phyloP scores from a whole-genome alignment of 2,329 filamentous ascomycete genomes.

The Periconia digitata region DNA sequence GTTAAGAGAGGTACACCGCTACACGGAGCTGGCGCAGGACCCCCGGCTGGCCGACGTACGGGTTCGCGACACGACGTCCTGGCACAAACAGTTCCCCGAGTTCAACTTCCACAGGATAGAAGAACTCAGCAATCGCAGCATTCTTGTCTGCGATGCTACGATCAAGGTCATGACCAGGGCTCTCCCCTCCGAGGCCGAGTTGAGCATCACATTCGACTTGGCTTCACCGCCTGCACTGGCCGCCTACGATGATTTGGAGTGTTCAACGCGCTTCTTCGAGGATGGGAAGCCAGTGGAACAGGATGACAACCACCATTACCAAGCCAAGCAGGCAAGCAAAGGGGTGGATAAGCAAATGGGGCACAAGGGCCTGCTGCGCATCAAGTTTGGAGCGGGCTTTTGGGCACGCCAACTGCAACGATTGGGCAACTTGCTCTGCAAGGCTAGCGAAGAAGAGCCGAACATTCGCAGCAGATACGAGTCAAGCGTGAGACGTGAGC shows the following conservation, averaged over 20 bases:
- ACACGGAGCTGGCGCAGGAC: conserved; percentile 36
- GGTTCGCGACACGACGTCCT: conserved; percentile 33
- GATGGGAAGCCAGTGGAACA: conserved; percentile 25
- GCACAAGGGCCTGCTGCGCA: conserved; percentile 26
- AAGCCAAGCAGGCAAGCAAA: conserved; percentile 20
- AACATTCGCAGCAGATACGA: conserved; percentile 20
- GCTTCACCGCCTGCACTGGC: conserved; percentile 36
- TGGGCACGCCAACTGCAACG: conserved; percentile 44
- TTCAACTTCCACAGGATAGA: conserved; percentile 29
- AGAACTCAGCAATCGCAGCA: conserved; percentile 28
- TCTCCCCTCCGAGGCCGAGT: conserved; percentile 34
- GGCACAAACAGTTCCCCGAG: conserved; percentile 38
- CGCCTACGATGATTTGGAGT: conserved; percentile 31
- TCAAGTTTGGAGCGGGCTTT: conserved; percentile 47
- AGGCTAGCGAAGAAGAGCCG: conserved; percentile 17
- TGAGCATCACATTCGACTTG: conserved; percentile 37
- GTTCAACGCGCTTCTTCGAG: conserved; percentile 39
- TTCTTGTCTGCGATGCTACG: conserved; percentile 46
- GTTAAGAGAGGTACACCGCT: conserved; percentile 40
- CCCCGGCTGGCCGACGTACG: conserved; percentile 33
- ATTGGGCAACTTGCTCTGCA: conserved; percentile 22
- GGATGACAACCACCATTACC: conserved; percentile 19
- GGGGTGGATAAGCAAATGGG: conserved; percentile 17
- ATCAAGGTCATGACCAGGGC: conserved; percentile 44
- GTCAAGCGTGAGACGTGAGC: conserved; percentile 28